Evolutionary conservation across 345 rosid species (phyloP), one percentile per base, ranked within the genome.

Genomic region (Eucalyptus microcorys): DNA sequence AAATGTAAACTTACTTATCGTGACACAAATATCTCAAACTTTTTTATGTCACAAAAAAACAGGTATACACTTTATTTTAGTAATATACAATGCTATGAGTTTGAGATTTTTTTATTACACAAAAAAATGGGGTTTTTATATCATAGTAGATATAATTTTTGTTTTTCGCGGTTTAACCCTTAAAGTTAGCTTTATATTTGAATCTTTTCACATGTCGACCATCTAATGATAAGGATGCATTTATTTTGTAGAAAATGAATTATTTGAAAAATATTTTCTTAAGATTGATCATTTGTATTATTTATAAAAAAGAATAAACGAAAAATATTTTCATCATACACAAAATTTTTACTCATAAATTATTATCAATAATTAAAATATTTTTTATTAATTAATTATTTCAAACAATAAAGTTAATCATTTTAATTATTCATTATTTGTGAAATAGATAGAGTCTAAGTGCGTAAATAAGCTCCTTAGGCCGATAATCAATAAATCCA

Each of bases 351-450:
- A 24, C 13, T 21, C 13, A 24, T 55, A 1, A 55, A 55, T 55
- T 55, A 24, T 55, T 55, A 9, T 55, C 14, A 55, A 1, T 8
- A 22, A 22, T 55, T 1, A 55, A 4, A 55, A 4, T 24, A 55
- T 55, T 55, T 10, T 19, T 55, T 55, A 9, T 24, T 4, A 4
- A 55, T 10, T 10, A 4, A 4, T 4, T 55, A 22, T 9, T 55
- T 55, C 1, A 55, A 52, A 52, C 0, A 1, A 24, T 55, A 4
- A 0, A 24, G 22, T 22, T 55, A 22, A 21, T 22, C 12, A 24
- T 22, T 24, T 55, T 55, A 22, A 55, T 22, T 55, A 55, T 4
- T 55, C 27, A 55, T 55, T 55, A 9, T 55, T 10, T 10, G 61
- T 24, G 13, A 55, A 24, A 55, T 55, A 55, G 27, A 19, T 19